These are phyloP conservation scores for Dendrobium nobile DNA, from an alignment of 106 monocot genomes.

Conservation along the genomic window DNA sequence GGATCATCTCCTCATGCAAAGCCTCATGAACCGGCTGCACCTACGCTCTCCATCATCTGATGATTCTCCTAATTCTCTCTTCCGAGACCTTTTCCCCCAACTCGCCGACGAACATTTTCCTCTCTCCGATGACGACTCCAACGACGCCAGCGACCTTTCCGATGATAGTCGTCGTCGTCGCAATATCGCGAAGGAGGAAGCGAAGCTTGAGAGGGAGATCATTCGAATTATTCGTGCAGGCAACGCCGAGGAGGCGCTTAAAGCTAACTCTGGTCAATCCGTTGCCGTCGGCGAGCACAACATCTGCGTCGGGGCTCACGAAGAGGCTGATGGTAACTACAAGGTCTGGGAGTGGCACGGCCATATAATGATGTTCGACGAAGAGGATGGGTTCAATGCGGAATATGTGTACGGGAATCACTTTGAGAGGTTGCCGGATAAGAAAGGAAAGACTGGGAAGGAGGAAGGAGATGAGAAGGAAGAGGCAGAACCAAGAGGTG, in stretches of 20 bases:
- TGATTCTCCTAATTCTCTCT: conserved; percentile 46
- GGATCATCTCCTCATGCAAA: conserved; percentile 66
- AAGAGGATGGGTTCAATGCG: conserved; percentile 73
- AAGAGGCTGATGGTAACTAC: conserved; percentile 59
- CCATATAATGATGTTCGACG: conserved; percentile 89
- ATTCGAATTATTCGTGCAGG: conserved; percentile 64
- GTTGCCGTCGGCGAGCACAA: conserved; percentile 78
- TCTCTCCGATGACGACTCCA: conserved; percentile 19
- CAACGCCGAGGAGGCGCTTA: conserved; percentile 42
- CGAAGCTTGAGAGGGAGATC: conserved; percentile 85
- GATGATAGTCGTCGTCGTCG: conserved; percentile 20
- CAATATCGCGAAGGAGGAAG: conserved; percentile 65
- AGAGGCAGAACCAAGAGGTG: conserved; percentile 22
- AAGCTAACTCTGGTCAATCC: conserved; percentile 89
- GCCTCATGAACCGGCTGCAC: conserved; percentile 70
- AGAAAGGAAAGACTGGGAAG: conserved; percentile 13
- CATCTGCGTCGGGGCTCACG: conserved; percentile 80
- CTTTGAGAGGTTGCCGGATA: conserved; percentile 61
- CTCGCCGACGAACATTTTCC: conserved; percentile 19
- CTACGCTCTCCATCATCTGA: conserved; percentile 70
- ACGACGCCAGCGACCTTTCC: conserved; percentile 1
- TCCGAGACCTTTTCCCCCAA: conserved; percentile 73
- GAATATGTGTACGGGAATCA: conserved; percentile 96
- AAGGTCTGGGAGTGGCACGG: conserved; percentile 99
- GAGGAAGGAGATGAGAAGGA: conserved; percentile 26